Evolutionary conservation across 2,329 filamentous ascomycete genomes (phyloP), one percentile per base, ranked within the genome.

Genomic region (Didymella glomerata): DNA sequence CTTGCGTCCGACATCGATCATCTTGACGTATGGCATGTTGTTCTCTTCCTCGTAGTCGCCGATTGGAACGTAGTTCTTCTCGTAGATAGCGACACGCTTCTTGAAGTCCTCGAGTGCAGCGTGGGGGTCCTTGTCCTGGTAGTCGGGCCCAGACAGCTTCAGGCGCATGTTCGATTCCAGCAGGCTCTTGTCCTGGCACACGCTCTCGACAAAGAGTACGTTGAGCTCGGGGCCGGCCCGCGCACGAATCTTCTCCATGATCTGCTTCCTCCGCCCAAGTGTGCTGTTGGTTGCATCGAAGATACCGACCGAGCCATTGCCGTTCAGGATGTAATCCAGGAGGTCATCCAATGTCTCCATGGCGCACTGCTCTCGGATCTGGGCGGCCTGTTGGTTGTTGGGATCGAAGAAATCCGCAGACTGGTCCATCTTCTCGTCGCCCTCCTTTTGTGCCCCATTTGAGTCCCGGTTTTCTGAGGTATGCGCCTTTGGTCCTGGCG

Each of bases 241-340:
- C 51, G 88, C 81, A 69, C 91, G 90, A 71, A 98, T 92, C 66
- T 88, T 90, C 61, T 94, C 86, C 70, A 96, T 92, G 54, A 99
- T 86, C 25, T 90, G 85, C 77, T 94, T 89, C 48, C 95, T 87
- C 36, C 95, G 89, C 63, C 92, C 86, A 48, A 96, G 84, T 0
- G 95, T 99, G 80, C 93, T 97, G 80, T 99, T 99, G 8, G 95
- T 99, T 8, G 95, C 95, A 78, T 99, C 95, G 13, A 99, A 86
- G 63, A 99, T 98, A 36, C 95, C 95, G 10, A 98, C 92, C 28
- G 93, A 91, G 46, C 95, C 95, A 27, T 90, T 92, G 53, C 88
- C 84, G 24, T 88, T 83, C 32, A 98, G 82, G 11, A 99, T 88
- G 76, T 96, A 99, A 68, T 97, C 90, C 46, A 99, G 79, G 9